Conservation (phyloP, 2,329 filamentous ascomycete species). For the Teratosphaeria nubilosa region DNA sequence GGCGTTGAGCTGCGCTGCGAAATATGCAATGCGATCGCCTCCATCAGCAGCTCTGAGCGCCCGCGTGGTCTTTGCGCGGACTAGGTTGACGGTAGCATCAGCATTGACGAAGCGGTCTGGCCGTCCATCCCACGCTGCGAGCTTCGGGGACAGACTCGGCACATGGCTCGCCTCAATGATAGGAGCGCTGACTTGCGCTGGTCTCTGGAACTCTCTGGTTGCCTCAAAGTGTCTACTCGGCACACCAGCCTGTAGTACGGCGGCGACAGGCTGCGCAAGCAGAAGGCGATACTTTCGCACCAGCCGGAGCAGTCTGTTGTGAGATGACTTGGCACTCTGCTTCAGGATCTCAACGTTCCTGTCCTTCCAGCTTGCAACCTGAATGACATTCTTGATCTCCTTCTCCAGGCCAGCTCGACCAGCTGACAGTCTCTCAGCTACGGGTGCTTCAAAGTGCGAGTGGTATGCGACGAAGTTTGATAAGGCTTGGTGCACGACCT, state of each 20-base stretch:
- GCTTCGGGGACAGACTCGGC: background rate
- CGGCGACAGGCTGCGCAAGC: slow-evolving; percentile 64
- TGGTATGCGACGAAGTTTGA: slow-evolving; percentile 71
- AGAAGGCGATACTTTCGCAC: slow-evolving; percentile 80
- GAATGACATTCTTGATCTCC: slow-evolving; percentile 83
- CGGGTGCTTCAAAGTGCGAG: slow-evolving; percentile 55
- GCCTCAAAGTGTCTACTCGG: background rate
- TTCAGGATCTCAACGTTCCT: slow-evolving; percentile 83
- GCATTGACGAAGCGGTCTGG: slow-evolving; percentile 62
- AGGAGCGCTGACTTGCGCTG: background rate
- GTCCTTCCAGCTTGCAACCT: slow-evolving; percentile 95
- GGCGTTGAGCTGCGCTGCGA: slow-evolving; percentile 57
- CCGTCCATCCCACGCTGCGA: slow-evolving; percentile 29
- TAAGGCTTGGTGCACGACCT: slow-evolving; percentile 53
- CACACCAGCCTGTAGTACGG: slow-evolving; percentile 34
- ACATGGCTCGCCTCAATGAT: background rate
- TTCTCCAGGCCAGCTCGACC: slow-evolving; percentile 74
- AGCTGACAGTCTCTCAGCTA: slow-evolving; percentile 54
- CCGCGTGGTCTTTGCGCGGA: background rate
- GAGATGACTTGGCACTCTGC: slow-evolving; percentile 82
- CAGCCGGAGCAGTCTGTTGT: slow-evolving; percentile 82
- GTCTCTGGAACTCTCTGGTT: background rate
- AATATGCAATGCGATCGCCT: slow-evolving; percentile 48
- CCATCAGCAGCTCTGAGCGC: background rate
- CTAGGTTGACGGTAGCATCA: slow-evolving; percentile 28